Evolutionary conservation across 164 flowering plant species (phyloP).

Genomic region (Echeveria elegans): DNA sequence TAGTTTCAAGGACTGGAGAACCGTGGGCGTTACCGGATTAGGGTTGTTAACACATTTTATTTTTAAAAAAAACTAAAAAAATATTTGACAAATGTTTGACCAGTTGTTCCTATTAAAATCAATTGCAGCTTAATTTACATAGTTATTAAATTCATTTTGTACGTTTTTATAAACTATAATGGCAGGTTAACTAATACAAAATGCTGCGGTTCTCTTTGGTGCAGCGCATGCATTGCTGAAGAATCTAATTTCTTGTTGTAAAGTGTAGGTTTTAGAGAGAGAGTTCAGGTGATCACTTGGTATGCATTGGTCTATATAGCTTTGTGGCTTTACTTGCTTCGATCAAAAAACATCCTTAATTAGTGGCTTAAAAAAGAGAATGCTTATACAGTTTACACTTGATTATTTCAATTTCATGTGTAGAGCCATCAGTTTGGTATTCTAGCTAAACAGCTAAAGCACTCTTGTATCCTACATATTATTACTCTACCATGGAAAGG

Average conservation of each 20-base stretch:
- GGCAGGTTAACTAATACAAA: not conserved
- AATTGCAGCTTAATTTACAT: slow-evolving; percentile 10
- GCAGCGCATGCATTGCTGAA: not conserved
- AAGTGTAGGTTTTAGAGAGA: not conserved
- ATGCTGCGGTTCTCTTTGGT: not conserved
- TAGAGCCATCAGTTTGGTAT: not conserved
- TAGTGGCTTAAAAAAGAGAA: not conserved
- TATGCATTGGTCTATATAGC: not conserved
- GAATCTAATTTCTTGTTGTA: slow-evolving; percentile 1
- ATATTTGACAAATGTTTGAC: too few species aligned
- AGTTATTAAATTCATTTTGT: slow-evolving; percentile 8
- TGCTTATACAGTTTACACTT: not conserved
- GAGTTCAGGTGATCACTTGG: not conserved
- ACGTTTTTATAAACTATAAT: not conserved
- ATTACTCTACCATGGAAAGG: not conserved
- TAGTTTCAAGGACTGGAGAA: too few species aligned
- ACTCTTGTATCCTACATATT: not conserved
- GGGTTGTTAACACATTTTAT: too few species aligned
- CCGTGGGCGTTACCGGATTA: too few species aligned
- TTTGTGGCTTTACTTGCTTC: not conserved
- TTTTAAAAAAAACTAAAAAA: too few species aligned
- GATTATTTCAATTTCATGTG: not conserved
- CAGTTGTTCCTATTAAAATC: too few species aligned
- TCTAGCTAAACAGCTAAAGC: too few species aligned
- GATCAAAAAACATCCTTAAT: not conserved